Evolutionary conservation across 768 basidiomycete genomes (phyloP).

Genomic region (Mycena pura): DNA sequence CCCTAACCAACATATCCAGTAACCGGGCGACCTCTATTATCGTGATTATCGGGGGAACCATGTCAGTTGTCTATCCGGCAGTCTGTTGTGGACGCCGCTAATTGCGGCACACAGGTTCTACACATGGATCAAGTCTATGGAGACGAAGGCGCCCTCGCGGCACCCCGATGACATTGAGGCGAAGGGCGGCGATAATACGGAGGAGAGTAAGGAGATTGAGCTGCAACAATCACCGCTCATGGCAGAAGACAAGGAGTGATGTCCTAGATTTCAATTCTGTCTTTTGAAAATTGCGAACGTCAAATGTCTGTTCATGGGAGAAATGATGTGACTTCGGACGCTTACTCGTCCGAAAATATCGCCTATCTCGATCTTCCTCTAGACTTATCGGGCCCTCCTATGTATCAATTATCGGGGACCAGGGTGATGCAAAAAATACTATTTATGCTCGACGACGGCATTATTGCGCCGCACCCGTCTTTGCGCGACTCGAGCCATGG

Average conservation of each 20-base stretch:
- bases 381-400: slow-evolving; percentile 10
- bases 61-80: slow-evolving; percentile 48
- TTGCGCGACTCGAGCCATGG: slow-evolving; percentile 2
- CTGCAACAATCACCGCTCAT: slow-evolving; percentile 32
- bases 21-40: slow-evolving; percentile 70
- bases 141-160: slow-evolving; percentile 34
- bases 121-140: slow-evolving; percentile 53
- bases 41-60: slow-evolving; percentile 71
- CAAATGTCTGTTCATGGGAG: neutral
- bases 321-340: neutral
- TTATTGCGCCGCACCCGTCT: neutral
- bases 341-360: no score
- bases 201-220: slow-evolving; percentile 30
- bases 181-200: slow-evolving; percentile 29
- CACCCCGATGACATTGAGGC: slow-evolving; percentile 50
- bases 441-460: neutral
- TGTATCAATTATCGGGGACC: neutral
- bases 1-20: slow-evolving; percentile 41
- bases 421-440: neutral
- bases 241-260: slow-evolving; percentile 25
- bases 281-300: no score
- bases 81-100: neutral
- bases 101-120: slow-evolving; percentile 53
- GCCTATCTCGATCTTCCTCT: slow-evolving; percentile 1
- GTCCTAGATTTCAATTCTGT: no score